Percentiles rank a stretch among this genome's conserved stretches.
Evolutionary conservation across 2,329 filamentous ascomycete species (phyloP).

Genomic region (Aspergillus transmontanensis): DNA sequence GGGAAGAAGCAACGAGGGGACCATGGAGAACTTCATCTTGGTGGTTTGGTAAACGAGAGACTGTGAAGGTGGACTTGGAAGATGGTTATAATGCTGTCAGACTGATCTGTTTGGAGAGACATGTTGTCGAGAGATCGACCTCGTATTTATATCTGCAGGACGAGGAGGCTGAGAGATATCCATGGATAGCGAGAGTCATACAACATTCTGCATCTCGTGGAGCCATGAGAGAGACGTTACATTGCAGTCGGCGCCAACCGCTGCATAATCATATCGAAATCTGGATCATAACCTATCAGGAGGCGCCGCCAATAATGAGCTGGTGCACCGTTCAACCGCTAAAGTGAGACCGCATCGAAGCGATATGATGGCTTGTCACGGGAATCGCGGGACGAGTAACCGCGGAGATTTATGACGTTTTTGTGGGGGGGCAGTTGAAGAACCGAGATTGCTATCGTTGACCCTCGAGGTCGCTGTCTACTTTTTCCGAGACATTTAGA

Average conservation of each 20-base stretch:
- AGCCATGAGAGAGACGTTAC: background rate
- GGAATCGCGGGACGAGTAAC: too few species aligned
- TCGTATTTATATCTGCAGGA: slow-evolving; percentile 8
- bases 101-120: background rate
- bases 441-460: background rate
- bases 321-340: slow-evolving; percentile 5
- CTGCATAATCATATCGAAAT: background rate
- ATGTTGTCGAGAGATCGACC: background rate
- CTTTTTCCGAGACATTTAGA: background rate
- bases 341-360: slow-evolving; percentile 12
- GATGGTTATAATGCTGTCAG: background rate
- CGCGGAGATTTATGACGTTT: background rate
- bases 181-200: slow-evolving; percentile 1
- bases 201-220: slow-evolving; percentile 3
- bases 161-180: background rate
- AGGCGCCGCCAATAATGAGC: background rate
- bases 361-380: slow-evolving; percentile 2
- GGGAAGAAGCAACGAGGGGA: slow-evolving; percentile 27
- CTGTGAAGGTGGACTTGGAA: background rate
- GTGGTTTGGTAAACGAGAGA: background rate
- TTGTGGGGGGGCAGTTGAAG: background rate
- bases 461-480: background rate
- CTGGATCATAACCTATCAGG: slow-evolving; percentile 12
- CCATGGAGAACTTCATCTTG: slow-evolving; percentile 31
- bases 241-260: background rate